Evolutionary conservation across 2,329 filamentous ascomycete genomes (phyloP), one percentile per base, ranked within the genome.

Genomic region (Arthroderma sp.): DNA sequence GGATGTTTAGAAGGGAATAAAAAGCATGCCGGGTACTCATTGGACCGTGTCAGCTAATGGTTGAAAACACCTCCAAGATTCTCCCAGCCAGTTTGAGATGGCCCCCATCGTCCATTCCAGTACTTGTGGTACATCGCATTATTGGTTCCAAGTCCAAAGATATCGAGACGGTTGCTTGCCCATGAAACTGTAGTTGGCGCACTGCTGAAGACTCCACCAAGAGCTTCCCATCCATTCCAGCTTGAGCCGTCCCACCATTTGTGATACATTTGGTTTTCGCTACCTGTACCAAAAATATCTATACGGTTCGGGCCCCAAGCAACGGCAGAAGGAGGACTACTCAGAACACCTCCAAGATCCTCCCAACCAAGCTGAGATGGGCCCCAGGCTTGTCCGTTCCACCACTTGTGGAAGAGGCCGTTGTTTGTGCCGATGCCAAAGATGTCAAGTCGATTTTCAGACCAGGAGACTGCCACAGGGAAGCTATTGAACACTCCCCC

Each of bases 271-370:
- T 58, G 54, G 37, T 59, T 60, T 37, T 65, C 60, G 8, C 61
- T 63, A 2, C 64, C 63, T n/a, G 61, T 60, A 15, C 58, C 61
- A 47, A 66, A 66, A 9, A 65, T 54, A 19, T 65, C 63, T 6
- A 63, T 58, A 23, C 62, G 56, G 35, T 61, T 61, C 0, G 55
- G 51, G 1, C 31, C 58, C 63, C 64, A 64, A 7, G 59, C 58
- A 15, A 65, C 61, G 41, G 60, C 62, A 13, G 59, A 58, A 1
- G 62, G 63, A 39, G 60, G 60, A 17, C 59, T 62, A 7, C 55
- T 63, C 6, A 63, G 58, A 6, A 62, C 55, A 4, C 63, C 63
- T 15, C 63, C 63, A n/a, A 64, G 61, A 17, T 54, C 55, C 28
- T 63, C 61, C 62, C 62, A 64, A 9, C 55, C 62, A 13, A 25